Percentiles rank a stretch among this genome's conserved stretches.
These are phyloP conservation scores for Trapa incisa DNA, from an alignment of 345 rosid genomes.

Conservation along the genomic window DNA sequence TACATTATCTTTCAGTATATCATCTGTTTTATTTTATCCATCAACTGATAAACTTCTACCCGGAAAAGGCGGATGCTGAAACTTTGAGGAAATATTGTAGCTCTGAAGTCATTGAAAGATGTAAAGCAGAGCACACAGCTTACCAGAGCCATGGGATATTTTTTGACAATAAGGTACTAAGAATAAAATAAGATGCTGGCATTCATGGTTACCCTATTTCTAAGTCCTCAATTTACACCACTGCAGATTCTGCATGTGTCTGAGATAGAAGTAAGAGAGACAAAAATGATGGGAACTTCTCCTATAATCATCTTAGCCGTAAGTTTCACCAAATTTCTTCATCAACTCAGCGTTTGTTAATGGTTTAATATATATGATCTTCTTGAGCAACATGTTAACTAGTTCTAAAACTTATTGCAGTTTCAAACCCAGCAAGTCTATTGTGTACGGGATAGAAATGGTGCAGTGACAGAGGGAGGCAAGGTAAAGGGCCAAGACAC, in stretches of 20 bases:
- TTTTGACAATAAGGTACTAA: conserved; percentile 67
- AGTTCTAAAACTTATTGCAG: conserved; percentile 20
- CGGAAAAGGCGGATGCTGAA: conserved; percentile 54
- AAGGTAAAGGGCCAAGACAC: conserved; percentile 29
- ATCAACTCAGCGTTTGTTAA: background rate
- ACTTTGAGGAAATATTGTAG: conserved; percentile 71
- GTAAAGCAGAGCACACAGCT: conserved; percentile 65
- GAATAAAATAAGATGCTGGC: background rate
- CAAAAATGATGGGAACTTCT: conserved; percentile 83
- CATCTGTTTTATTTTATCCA: background rate
- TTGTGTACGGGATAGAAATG: conserved; percentile 63
- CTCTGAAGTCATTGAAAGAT: conserved; percentile 63
- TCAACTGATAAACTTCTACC: background rate
- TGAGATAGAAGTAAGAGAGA: conserved; percentile 74
- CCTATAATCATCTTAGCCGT: conserved; percentile 72
- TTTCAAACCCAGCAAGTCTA: conserved; percentile 81
- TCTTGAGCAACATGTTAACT: background rate
- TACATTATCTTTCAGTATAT: background rate
- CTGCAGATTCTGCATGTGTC: conserved; percentile 80
- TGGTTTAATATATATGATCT: background rate
- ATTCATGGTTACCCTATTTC: background rate
- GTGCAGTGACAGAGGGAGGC: conserved; percentile 78
- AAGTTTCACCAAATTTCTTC: conserved; percentile 9
- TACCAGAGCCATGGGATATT: conserved; percentile 52
- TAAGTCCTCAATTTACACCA: background rate